Percentiles rank a stretch among this genome's conserved stretches.
Evolutionary conservation across 768 basidiomycete species (phyloP).

Genomic region (Amanita phalloides): DNA sequence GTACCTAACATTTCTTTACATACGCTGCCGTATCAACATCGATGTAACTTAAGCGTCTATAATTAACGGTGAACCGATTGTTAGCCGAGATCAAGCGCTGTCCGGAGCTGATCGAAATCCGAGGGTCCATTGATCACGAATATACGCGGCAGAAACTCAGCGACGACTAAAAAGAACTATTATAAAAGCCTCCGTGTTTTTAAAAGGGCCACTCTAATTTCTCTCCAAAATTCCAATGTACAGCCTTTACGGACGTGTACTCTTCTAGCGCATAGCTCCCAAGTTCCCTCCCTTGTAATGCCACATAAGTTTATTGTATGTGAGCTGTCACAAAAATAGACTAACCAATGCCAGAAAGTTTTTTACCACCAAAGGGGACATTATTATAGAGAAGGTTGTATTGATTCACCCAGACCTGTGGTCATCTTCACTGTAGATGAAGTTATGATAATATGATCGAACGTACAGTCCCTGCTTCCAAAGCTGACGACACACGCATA

Average conservation of each 20-base stretch:
- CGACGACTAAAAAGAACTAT: background rate
- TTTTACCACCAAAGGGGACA: slow-evolving; percentile 93
- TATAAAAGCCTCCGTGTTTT: background rate
- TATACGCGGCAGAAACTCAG: background rate
- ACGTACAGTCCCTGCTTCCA: slow-evolving; percentile 84
- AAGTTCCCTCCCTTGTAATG: slow-evolving; percentile 65
- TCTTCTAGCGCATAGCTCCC: slow-evolving; percentile 79
- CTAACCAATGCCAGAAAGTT: slow-evolving; percentile 80
- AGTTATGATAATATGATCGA: slow-evolving; percentile 8
- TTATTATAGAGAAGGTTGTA: slow-evolving; percentile 79
- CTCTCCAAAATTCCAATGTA: slow-evolving; percentile 86
- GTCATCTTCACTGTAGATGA: slow-evolving; percentile 1
- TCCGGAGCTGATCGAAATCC: background rate
- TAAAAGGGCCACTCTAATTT: slow-evolving; percentile 71
- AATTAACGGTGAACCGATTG: background rate
- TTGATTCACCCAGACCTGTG: slow-evolving; percentile 85
- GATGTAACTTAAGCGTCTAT: background rate
- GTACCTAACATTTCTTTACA: too few relatives aligned
- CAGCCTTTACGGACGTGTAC: slow-evolving; percentile 72
- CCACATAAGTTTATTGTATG: background rate
- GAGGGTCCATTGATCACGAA: background rate
- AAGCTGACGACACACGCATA: slow-evolving; percentile 74
- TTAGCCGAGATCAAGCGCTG: background rate
- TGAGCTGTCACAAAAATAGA: slow-evolving; percentile 1
- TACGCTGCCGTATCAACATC: background rate